Evolutionary conservation across 768 basidiomycete species (phyloP), one percentile per base, ranked within the genome.

Genomic region (Hygrocybe coccinea): DNA sequence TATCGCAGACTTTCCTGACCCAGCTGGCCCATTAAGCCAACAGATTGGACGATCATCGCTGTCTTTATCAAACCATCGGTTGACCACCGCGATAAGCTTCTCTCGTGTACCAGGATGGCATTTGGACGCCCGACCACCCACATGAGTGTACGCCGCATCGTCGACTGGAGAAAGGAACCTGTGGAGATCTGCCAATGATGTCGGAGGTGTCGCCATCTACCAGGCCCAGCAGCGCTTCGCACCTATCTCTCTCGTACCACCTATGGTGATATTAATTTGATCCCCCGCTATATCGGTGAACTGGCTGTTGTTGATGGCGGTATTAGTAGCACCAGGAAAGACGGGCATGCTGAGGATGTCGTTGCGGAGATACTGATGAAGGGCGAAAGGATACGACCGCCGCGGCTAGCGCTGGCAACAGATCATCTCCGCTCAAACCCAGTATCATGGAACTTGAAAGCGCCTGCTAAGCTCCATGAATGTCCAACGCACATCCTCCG

Each of bases 21-120:
- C 64, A 54, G 64, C 61, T n/a, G 52, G 50, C 2, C 64, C 62
- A 36, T 51, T 41, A 3, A 64, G 38, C 63, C 63, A 64, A 14
- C 55, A 54, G 15, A 62, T 43, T 1, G 54, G 56, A 15, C 17
- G 14, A 12, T 19, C 29, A 17, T 1, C 12, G 11, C 11, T 29
- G 17, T 46, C 29, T 7, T 3, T 21, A 17, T 52, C 19, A 17
- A 52, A 17, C 61, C 61, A 62, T 7, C 34, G 7, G 14, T n/a
- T 17, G 51, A 62, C 55, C 41, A 41, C 44, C 1, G 8, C 21
- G 7, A 57, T 44, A 3, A 50, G 22, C 17, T 25, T 14, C 12
- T 50, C 44, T 1, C 53, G 56, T 3, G 52, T 55, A 5, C 50
- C 52, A n/a, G 47, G 48, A 22, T 22, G 29, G 67, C 44, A 77